Base-by-base conservation (phyloP, 192 early-diverging fungal species). In the Backusella circina region DNA sequence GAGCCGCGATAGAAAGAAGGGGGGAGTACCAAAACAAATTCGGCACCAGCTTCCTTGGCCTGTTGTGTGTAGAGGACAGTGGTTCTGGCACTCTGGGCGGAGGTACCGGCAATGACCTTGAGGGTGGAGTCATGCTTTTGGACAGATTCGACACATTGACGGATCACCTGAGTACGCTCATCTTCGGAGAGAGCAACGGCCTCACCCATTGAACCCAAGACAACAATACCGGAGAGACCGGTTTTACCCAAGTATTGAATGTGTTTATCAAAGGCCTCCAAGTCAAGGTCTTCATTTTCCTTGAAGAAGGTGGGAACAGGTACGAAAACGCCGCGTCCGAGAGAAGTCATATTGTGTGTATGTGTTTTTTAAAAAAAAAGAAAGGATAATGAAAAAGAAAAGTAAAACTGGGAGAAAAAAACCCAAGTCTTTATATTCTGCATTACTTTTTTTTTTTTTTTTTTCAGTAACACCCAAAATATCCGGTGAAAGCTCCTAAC, bases 281-380 rank as follows among this genome's bases (percentile, higher is more conserved):
- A 73, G 39, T 82, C 81, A 54, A 82, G 51, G 12, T 82, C 81
- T 73, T 82, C 81, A 50, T 82, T 82, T n/a, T 67, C 71, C 10
- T 73, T 51, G 77, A 82, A 82, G 67, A 82, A 82, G 18, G 71
- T 82, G 32, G 77, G 77, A 9, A 78, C 78, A 39, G 81, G 81
- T 23, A 82, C 81, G 72, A 76, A 78, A 51, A 78, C 37, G 44
- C 81, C 81, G 35, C 70, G 79, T 33, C 44, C 37, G 21, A 75
- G 73, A 33, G 54, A 51, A 64, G 73, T 65, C 66, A 79, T 79
- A 3, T 2, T 68, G 12, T 33, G 54, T 31, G 15, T 21, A 69
- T 32, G 0, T 18, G 41, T 44, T 44, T 44, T 15, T 28, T 21
- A 28, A 61, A 61, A 61, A 23, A 51, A 61, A 10, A 61, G 23